Evolutionary conservation across 2,329 filamentous ascomycete genomes (phyloP).

Genomic region (Elsinoe batatas): DNA sequence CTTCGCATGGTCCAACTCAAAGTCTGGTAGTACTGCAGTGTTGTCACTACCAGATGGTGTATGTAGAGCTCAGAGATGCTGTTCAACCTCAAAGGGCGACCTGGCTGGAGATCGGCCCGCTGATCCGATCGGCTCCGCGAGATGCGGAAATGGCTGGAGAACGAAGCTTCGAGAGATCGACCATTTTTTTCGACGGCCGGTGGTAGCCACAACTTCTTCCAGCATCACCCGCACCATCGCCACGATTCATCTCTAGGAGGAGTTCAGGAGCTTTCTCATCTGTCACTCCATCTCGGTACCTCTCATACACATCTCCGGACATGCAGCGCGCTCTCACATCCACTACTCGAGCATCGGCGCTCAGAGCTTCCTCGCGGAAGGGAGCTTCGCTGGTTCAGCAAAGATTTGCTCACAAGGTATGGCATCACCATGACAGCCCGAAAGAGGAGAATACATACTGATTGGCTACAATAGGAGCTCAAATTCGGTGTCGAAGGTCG

Average conservation of each 20-base stretch:
- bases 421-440: conserved; percentile 17
- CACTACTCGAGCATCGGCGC: conserved; percentile 66
- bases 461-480: conserved; percentile 56
- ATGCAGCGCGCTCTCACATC: conserved; percentile 96
- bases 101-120: background rate
- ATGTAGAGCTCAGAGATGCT: no score
- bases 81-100: no score
- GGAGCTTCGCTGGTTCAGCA: conserved; percentile 67
- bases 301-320: conserved; percentile 11
- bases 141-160: background rate
- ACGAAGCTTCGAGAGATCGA: background rate
- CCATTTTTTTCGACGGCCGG: background rate
- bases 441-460: no score
- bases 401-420: conserved; percentile 94
- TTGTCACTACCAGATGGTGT: no score
- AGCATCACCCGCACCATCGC: background rate
- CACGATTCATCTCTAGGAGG: background rate
- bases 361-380: conserved; percentile 49
- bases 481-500: conserved; percentile 96
- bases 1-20: background rate
- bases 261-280: conserved; percentile 11
- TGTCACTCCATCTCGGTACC: background rate
- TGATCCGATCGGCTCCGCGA: background rate
- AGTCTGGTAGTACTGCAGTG: no score
- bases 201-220: background rate